Evolutionary conservation across 2,329 filamentous ascomycete species (phyloP).

Genomic region (Rhynchosporium secalis): DNA sequence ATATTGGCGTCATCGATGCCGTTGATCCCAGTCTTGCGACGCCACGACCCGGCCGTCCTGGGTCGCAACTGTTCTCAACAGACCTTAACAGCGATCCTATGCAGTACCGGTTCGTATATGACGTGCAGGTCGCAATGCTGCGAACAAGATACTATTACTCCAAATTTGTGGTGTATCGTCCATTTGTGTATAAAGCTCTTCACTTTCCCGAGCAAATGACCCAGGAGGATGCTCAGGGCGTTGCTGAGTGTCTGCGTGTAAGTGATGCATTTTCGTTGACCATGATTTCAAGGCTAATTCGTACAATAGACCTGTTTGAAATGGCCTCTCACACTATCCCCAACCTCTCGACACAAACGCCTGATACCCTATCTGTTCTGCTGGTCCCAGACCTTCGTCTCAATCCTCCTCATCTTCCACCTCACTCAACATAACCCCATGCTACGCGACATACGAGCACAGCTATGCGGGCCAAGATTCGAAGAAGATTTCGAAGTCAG

Average conservation of each 20-base stretch:
- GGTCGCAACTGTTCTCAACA: conserved; percentile 46
- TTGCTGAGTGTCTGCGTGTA: conserved; percentile 53
- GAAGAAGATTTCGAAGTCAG: conserved; percentile 53
- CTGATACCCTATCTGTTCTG: conserved; percentile 60
- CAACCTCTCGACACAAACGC: conserved; percentile 57
- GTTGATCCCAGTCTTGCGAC: conserved; percentile 30
- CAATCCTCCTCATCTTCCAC: conserved; percentile 57
- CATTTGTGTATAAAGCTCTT: conserved; percentile 60
- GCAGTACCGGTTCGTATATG: conserved; percentile 53
- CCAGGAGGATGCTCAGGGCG: conserved; percentile 53
- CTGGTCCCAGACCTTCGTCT: conserved; percentile 62
- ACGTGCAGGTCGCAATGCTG: conserved; percentile 57
- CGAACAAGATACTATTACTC: conserved; percentile 60
- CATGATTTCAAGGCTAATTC: neutral
- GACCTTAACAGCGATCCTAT: conserved; percentile 47
- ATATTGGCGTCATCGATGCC: conserved; percentile 32
- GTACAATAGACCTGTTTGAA: conserved; percentile 49
- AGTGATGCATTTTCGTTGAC: conserved; percentile 11
- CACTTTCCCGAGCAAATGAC: conserved; percentile 56
- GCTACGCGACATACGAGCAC: conserved; percentile 50
- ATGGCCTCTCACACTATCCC: conserved; percentile 61
- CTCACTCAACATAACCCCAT: conserved; percentile 54
- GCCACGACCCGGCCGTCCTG: conserved; percentile 32
- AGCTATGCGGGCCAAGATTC: conserved; percentile 50
- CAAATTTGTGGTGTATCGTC: conserved; percentile 57